Conservation (phyloP, 2,329 filamentous ascomycete genomes). For the Aspergillus tanneri region DNA sequence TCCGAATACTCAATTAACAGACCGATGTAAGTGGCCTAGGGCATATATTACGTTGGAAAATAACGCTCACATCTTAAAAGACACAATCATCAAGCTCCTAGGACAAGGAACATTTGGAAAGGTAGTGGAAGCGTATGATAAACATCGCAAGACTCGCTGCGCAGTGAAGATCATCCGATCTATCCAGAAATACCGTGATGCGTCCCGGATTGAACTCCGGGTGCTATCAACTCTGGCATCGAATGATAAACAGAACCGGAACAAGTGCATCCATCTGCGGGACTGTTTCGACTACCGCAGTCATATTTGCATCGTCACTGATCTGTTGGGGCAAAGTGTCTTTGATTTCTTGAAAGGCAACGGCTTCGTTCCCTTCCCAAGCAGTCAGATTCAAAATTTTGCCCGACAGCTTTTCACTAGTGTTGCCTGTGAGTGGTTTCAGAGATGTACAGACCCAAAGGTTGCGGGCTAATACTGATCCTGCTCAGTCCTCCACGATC, state of each 20-base stretch:
- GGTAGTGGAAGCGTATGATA: slow-evolving; percentile 89
- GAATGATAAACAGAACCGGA: slow-evolving; percentile 88
- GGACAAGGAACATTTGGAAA: slow-evolving; percentile 98
- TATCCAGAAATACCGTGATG: slow-evolving; percentile 96
- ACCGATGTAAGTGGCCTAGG: slow-evolving; percentile 89
- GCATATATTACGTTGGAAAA: too few relatives aligned
- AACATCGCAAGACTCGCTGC: slow-evolving; percentile 72
- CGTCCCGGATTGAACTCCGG: slow-evolving; percentile 87
- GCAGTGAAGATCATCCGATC: slow-evolving; percentile 98
- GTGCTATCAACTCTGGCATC: slow-evolving; percentile 88
- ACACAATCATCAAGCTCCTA: slow-evolving; percentile 83
- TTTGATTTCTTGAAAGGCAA: slow-evolving; percentile 98
- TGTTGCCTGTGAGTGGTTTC: slow-evolving; percentile 77
- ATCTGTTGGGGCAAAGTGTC: slow-evolving; percentile 85
- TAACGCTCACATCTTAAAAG: slow-evolving; percentile 56
- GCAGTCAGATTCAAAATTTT: slow-evolving; percentile 97
- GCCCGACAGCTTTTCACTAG: slow-evolving; percentile 95
- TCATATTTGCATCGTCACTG: slow-evolving; percentile 85
- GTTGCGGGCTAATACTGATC: slow-evolving; percentile 27
- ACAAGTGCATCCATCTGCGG: slow-evolving; percentile 92
- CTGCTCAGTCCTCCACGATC: slow-evolving; percentile 78
- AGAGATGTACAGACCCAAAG: too few relatives aligned
- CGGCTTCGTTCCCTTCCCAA: slow-evolving; percentile 92
- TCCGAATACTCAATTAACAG: slow-evolving; percentile 79
- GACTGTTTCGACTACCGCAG: slow-evolving; percentile 97